These are phyloP conservation scores for Dalechampia spathulata DNA, from an alignment of 441 rosid genomes.

Conservation along the genomic window DNA sequence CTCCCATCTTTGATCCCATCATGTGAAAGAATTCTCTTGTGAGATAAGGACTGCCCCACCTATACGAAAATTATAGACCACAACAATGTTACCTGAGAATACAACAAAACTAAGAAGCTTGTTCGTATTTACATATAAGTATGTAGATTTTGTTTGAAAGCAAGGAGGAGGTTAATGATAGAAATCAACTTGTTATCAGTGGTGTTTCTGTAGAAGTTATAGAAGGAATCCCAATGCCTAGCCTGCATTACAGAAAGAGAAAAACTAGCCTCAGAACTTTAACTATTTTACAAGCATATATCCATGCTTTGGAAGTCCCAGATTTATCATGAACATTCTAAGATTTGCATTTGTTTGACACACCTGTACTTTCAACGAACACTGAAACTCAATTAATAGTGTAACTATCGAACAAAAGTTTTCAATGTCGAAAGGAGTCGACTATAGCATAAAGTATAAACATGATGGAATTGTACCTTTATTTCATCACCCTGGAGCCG, in stretches of 20 bases:
- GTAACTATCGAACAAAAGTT: neutral
- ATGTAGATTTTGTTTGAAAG: slow-evolving; percentile 1
- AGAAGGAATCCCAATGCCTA: slow-evolving; percentile 91
- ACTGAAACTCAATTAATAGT: neutral
- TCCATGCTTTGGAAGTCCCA: no score
- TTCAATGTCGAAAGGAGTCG: neutral
- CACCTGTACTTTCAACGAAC: neutral
- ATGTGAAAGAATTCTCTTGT: slow-evolving; percentile 80
- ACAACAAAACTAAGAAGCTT: neutral
- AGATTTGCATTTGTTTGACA: neutral
- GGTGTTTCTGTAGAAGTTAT: slow-evolving; percentile 79
- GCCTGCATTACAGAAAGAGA: slow-evolving; percentile 41
- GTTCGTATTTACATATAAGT: neutral
- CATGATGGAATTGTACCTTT: no score
- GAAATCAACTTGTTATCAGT: slow-evolving; percentile 80
- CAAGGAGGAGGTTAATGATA: slow-evolving; percentile 4
- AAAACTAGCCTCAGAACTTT: neutral
- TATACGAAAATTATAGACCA: slow-evolving; percentile 18
- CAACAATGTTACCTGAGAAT: neutral
- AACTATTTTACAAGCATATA: neutral
- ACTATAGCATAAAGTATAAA: no score
- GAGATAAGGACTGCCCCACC: slow-evolving; percentile 96
- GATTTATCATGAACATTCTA: neutral
- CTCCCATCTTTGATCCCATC: slow-evolving; percentile 83
- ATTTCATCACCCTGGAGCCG: slow-evolving; percentile 83